Evolutionary conservation across 2,329 filamentous ascomycete genomes (phyloP).

Genomic region (Exserohilum turcica): DNA sequence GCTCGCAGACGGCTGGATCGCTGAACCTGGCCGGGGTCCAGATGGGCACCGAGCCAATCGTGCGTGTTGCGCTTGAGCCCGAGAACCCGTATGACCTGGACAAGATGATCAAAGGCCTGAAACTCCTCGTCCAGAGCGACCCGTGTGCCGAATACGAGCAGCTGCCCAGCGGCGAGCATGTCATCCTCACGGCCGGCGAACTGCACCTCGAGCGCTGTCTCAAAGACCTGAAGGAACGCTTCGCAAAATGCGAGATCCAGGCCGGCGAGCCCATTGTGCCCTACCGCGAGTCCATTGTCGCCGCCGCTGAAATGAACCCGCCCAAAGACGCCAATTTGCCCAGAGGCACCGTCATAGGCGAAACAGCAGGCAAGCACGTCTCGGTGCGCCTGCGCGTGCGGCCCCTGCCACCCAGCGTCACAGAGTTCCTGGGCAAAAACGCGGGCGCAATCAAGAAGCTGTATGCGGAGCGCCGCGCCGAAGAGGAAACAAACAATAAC

Average conservation of each 20-base stretch:
- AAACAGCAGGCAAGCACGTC: constrained; percentile 85
- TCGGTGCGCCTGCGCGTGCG: constrained; percentile 76
- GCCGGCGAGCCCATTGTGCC: constrained; percentile 93
- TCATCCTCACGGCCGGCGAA: constrained; percentile 91
- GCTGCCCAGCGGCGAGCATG: constrained; percentile 90
- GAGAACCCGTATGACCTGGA: constrained; percentile 86
- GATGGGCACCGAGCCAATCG: constrained; percentile 84
- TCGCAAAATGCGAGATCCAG: constrained; percentile 92
- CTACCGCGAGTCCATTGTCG: constrained; percentile 89
- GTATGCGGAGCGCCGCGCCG: constrained; percentile 70
- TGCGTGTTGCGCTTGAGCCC: constrained; percentile 93
- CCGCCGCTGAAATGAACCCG: constrained; percentile 87
- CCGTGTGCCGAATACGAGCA: constrained; percentile 96
- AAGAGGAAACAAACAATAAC: constrained; percentile 50
- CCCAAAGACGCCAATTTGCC: constrained; percentile 85
- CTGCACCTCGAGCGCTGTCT: constrained; percentile 91
- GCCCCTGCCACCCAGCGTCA: constrained; percentile 77
- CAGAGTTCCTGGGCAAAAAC: constrained; percentile 84
- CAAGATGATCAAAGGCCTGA: constrained; percentile 90
- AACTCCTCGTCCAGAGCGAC: constrained; percentile 88
- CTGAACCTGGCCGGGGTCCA: constrained; percentile 88
- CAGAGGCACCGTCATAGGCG: constrained; percentile 74
- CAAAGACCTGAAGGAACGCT: constrained; percentile 89
- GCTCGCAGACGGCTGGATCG: constrained; percentile 81
- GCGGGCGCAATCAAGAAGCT: constrained; percentile 76